Base-by-base conservation (phyloP, 163 green algal genomes). In the Scenedesmus sp. region DNA sequence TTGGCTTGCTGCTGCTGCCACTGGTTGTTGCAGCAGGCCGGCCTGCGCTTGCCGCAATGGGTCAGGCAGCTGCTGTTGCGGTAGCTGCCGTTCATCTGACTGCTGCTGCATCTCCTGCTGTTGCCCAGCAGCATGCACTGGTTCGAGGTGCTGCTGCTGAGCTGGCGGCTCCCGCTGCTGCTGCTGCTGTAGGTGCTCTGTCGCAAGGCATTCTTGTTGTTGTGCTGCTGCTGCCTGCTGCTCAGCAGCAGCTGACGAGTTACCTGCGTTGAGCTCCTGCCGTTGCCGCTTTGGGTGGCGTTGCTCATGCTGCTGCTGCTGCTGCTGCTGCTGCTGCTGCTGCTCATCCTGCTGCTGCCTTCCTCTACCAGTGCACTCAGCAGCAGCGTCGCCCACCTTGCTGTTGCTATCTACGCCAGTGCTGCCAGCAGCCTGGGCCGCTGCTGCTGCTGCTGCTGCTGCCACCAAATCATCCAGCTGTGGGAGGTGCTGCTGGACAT, bases 401-500 rank as follows among this genome's bases (percentile, higher is more conserved):
- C n/a, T n/a, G 53, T 16, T 65, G 53, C 24, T 18, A 73, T 15
- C 61, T 35, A 30, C 20, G 24, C 61, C 24, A 73, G 20, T 33
- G 61, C 61, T 73, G 61, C 61, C 61, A 73, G 20, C 61, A 73
- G 61, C 61, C 61, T 9, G 26, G n/a, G 2, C 15, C 26, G 10
- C 72, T 26, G 1, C 72, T 49, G 72, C 35, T 81, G 72, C 35
- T 70, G 73, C 51, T 59, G 73, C 86, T 73, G 72, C 86, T 40
- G 73, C 42, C 76, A 44, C 44, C 22, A 44, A 22, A 20, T 90
- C 53, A n/a, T 79, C 7, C 35, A 81, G 44, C 61, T 56, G 80
- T 18, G 81, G 20, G 16, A 86, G 22, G 51, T 79, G 33, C 72
- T 81, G 72, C 72, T 81, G 72, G 4, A 61, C 33, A 46, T 93